Percentiles rank a stretch among this genome's conserved stretches.
These are phyloP conservation scores for Trametes punicea DNA, from an alignment of 768 basidiomycete species.

Conservation along the genomic window DNA sequence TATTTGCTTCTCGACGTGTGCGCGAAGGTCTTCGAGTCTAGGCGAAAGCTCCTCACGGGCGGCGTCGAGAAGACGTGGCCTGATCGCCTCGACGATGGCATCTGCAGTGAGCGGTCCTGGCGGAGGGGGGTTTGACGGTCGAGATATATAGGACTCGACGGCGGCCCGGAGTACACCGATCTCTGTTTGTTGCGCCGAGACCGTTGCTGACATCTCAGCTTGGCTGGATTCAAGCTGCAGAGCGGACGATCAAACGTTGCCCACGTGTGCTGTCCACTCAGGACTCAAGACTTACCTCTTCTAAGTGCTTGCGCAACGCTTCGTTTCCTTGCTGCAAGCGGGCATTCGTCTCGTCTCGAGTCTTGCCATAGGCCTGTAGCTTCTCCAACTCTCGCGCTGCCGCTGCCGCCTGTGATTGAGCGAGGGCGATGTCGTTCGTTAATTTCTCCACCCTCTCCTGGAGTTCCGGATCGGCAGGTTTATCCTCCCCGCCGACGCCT, in stretches of 20 bases:
- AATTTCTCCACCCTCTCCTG: constrained; percentile 6
- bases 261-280: no score
- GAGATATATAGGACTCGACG: constrained; percentile 16
- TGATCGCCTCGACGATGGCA: constrained; percentile 15
- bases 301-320: constrained; percentile 5
- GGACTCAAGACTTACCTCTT: constrained; percentile 18
- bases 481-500: background rate
- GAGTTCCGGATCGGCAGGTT: background rate
- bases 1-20: constrained; percentile 19
- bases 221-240: constrained; percentile 13
- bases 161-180: constrained; percentile 24
- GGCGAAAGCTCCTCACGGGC: constrained; percentile 21
- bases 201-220: constrained; percentile 5
- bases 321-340: background rate
- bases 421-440: background rate
- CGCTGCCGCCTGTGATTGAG: background rate
- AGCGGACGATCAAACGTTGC: background rate
- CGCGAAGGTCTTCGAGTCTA: constrained; percentile 16
- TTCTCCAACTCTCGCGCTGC: background rate
- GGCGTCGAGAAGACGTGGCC: constrained; percentile 16
- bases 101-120: constrained; percentile 14
- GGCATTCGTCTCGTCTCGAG: background rate
- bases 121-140: constrained; percentile 8
- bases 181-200: constrained; percentile 13
- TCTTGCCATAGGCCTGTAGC: background rate